Conservation (phyloP, 768 basidiomycete genomes). For the Suillus cothurnatus region DNA sequence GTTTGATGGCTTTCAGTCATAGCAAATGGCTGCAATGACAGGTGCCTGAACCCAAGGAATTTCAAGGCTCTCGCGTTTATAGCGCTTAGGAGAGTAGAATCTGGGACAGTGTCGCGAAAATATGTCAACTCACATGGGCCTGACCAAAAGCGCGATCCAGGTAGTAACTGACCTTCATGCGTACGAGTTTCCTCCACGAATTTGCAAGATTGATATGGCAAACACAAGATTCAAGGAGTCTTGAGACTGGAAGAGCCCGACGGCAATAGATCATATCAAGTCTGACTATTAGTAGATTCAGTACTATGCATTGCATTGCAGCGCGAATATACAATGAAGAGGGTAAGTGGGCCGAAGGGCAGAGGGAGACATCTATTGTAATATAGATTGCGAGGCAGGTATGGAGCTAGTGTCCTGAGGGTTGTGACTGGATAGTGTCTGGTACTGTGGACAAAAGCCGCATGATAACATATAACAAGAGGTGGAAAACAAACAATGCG, state of each 20-base stretch:
- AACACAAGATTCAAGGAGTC: background rate
- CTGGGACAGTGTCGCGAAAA: background rate
- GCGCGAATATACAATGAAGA: slow-evolving; percentile 38
- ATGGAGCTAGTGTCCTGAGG: slow-evolving; percentile 6
- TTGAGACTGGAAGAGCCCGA: background rate
- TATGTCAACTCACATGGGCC: background rate
- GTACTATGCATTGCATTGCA: slow-evolving; percentile 31
- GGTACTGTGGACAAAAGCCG: background rate
- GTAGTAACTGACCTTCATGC: background rate
- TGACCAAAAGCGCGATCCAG: background rate
- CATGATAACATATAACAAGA: too few species aligned
- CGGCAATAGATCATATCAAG: background rate
- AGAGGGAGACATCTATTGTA: background rate
- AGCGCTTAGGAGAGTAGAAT: background rate
- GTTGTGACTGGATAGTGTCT: slow-evolving; percentile 3
- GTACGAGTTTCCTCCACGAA: background rate
- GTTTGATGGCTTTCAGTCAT: background rate
- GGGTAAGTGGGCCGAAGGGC: slow-evolving; percentile 25
- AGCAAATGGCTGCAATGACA: background rate
- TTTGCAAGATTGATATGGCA: background rate
- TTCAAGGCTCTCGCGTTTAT: background rate
- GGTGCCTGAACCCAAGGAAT: background rate
- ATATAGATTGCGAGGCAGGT: background rate
- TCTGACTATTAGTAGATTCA: slow-evolving; percentile 11
- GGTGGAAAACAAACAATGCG: background rate